These are phyloP conservation scores for Populus tremula DNA, from an alignment of 345 rosid genomes.

Conservation along the genomic window DNA sequence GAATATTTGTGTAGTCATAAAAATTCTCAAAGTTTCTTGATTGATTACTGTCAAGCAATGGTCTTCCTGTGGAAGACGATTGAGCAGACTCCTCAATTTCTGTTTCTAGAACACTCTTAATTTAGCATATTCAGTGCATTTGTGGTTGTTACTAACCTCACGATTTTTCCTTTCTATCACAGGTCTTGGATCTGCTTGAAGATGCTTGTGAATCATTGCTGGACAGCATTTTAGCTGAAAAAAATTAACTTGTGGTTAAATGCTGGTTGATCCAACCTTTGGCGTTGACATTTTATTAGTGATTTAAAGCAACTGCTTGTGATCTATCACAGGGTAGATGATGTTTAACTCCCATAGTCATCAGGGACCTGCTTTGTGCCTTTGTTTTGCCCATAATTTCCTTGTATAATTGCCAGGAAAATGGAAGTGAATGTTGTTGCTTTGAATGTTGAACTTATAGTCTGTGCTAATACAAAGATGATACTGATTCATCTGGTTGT, in stretches of 20 bases:
- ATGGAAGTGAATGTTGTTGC: too few relatives aligned
- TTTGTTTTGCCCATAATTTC: too few relatives aligned
- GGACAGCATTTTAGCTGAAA: conserved; percentile 59
- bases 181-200: conserved; percentile 87
- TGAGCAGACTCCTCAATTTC: neutral
- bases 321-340: neutral
- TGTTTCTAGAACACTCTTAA: neutral
- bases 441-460: too few relatives aligned
- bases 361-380: too few relatives aligned
- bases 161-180: conserved; percentile 8
- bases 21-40: neutral
- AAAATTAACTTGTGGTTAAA: conserved; percentile 11
- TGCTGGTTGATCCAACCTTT: neutral
- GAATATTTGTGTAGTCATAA: neutral
- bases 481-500: too few relatives aligned
- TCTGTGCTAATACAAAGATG: too few relatives aligned
- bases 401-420: too few relatives aligned
- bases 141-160: neutral
- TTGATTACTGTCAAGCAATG: neutral
- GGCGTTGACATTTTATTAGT: neutral
- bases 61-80: neutral
- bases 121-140: neutral
- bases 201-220: conserved; percentile 89
- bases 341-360: too few relatives aligned
- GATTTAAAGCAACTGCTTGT: neutral